phyloP scores from a whole-genome alignment of 371 early-diverging fungal species.

The Mortierella polycephala region DNA sequence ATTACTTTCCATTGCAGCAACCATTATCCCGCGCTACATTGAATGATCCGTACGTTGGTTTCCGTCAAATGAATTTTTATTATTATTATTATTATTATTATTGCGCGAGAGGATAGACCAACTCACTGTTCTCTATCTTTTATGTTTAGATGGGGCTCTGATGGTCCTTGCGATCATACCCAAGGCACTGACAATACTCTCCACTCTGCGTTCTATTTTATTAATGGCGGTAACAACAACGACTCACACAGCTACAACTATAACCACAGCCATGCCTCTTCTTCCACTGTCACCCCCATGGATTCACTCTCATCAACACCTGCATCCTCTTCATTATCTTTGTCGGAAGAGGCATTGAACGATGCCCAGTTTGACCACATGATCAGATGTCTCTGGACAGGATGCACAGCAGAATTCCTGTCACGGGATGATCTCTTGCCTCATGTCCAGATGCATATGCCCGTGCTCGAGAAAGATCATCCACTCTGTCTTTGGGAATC shows the following conservation, averaged over 20 bases:
- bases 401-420: slow-evolving; percentile 80
- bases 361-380: slow-evolving; percentile 44
- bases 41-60: slow-evolving; percentile 29
- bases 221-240: slow-evolving; percentile 6
- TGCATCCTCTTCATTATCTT: slow-evolving; percentile 18
- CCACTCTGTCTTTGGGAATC: slow-evolving; percentile 81
- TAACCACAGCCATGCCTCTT: slow-evolving; percentile 7
- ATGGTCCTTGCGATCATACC: slow-evolving; percentile 19
- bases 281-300: slow-evolving; percentile 19
- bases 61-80: background rate
- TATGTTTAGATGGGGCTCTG: slow-evolving; percentile 22
- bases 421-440: slow-evolving; percentile 82
- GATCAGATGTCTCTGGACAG: slow-evolving; percentile 79
- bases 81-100: background rate
- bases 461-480: slow-evolving; percentile 59
- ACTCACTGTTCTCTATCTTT: background rate
- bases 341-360: slow-evolving; percentile 27
- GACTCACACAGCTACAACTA: background rate
- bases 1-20: slow-evolving; percentile 29
- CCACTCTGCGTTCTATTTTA: slow-evolving; percentile 43
- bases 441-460: slow-evolving; percentile 82
- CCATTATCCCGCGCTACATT: slow-evolving; percentile 14
- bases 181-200: background rate
- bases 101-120: background rate
- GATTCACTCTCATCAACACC: slow-evolving; percentile 23